Base-by-base conservation (phyloP, 2,329 filamentous ascomycete genomes). In the Aspergillus pseudonomiae region DNA sequence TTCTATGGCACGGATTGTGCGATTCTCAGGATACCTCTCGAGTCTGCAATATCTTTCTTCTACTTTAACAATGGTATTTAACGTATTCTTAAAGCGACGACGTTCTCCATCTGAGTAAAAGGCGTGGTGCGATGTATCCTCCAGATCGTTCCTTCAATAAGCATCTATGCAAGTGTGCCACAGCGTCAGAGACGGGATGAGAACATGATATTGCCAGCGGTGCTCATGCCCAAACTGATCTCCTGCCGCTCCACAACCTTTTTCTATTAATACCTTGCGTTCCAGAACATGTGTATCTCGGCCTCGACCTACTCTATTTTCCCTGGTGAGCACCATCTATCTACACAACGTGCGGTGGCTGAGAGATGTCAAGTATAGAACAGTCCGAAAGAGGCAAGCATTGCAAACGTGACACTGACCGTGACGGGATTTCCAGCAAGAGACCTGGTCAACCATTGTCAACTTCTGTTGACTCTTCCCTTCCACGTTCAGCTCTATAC, bases 1-100 rank as follows among this genome's bases (percentile, higher is more conserved):
- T 34, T 36, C 26, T 26, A 26, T 36, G 11, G 56, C 56, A 48
- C 43, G 21, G 11, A 48, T 10, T 16, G 24, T n/a, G 30, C 16
- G 32, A 34, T 54, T 54, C 52, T 36, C 12, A 54, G 52, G 52
- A 39, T 55, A 55, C 52, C 52, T 55, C 30, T 55, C 52, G 30
- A 55, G 52, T 39, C 32, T 24, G n/a, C 21, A 55, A 55, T 36
- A 19, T 36, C 21, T 55, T 55, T 24, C 34, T 55, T 55, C 52
- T 55, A 26, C 21, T 14, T 39, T 55, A 19, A 12, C 21, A 34
- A 34, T 24, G 19, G 10, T 36, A 12, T 54, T 34, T 54, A 14
- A n/a, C 10, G 9, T 54, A 11, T 36, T 54, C 52, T 10, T 54
- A 9, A 28, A 54, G 16, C 30, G 24, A 19, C 16, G 14, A 30